Conservation (phyloP, 768 basidiomycete genomes). For the Neoboletus brunneissimus region DNA sequence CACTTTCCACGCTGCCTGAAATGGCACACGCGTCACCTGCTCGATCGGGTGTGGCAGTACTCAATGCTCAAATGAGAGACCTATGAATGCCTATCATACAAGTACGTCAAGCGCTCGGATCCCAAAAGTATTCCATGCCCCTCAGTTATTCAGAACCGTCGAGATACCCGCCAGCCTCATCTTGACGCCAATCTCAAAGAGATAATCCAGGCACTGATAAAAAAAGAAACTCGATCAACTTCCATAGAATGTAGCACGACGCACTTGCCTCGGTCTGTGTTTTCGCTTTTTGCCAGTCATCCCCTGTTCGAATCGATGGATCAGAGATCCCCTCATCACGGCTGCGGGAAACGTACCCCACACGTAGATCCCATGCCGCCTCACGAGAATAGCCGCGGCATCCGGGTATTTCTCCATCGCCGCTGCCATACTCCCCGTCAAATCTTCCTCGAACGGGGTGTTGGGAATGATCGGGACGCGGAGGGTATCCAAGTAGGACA, state of each 20-base stretch:
- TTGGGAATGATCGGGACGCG: slow-evolving; percentile 88
- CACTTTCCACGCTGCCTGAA: slow-evolving; percentile 13
- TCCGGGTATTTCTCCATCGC: slow-evolving; percentile 81
- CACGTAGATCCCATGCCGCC: slow-evolving; percentile 79
- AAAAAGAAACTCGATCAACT: not conserved
- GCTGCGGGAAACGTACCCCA: slow-evolving; percentile 60
- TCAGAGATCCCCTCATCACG: not conserved
- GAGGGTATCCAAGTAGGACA: slow-evolving; percentile 84
- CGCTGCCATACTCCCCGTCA: slow-evolving; percentile 84
- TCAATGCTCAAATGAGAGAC: too few species aligned
- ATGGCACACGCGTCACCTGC: not conserved
- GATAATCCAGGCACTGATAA: slow-evolving; percentile 78
- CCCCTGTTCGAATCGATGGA: slow-evolving; percentile 34
- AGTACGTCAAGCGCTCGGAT: too few species aligned
- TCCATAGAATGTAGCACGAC: not conserved
- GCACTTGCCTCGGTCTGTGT: slow-evolving; percentile 71
- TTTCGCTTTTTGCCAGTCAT: slow-evolving; percentile 86
- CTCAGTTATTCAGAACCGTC: slow-evolving; percentile 37
- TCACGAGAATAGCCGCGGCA: slow-evolving; percentile 73
- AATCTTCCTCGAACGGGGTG: slow-evolving; percentile 86
- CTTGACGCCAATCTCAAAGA: slow-evolving; percentile 85
- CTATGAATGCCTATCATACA: too few species aligned
- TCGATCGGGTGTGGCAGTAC: not conserved
- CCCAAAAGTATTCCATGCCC: too few species aligned
- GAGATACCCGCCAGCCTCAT: slow-evolving; percentile 66